phyloP scores from a whole-genome alignment of 148 eudicot species.

The Selenicereus undatus region DNA sequence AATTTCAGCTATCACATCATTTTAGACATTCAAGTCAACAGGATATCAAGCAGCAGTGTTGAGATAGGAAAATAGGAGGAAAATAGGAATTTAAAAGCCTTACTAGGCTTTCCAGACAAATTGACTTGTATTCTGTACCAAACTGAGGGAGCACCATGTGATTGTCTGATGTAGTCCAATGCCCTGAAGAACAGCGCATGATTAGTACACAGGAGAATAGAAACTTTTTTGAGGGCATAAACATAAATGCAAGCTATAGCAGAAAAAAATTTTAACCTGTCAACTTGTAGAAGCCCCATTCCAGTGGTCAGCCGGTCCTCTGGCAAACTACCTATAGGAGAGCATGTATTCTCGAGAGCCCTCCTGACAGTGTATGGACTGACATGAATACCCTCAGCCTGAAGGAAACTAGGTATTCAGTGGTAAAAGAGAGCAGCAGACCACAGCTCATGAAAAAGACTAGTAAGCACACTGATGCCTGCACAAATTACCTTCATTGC shows the following conservation, averaged over 20 bases:
- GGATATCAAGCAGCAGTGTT: neutral
- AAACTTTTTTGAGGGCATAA: neutral
- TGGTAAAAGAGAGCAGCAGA: neutral
- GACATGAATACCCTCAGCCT: slow-evolving; percentile 86
- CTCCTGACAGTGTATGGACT: slow-evolving; percentile 86
- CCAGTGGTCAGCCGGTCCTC: slow-evolving; percentile 90
- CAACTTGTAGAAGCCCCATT: slow-evolving; percentile 97
- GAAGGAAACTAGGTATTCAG: slow-evolving; percentile 21
- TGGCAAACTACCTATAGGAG: slow-evolving; percentile 62
- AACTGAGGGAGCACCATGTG: slow-evolving; percentile 52
- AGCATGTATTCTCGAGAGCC: slow-evolving; percentile 89
- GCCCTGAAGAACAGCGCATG: slow-evolving; percentile 51
- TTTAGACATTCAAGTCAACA: neutral
- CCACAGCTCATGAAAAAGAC: neutral
- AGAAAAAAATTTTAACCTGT: slow-evolving; percentile 54
- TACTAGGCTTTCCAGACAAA: slow-evolving; percentile 72
- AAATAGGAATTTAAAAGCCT: slow-evolving; percentile 26
- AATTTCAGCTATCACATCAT: no score
- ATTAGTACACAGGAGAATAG: neutral
- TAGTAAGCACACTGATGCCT: slow-evolving; percentile 19
- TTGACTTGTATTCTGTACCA: slow-evolving; percentile 71
- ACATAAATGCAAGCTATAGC: neutral
- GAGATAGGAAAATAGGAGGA: neutral
- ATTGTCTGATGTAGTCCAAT: slow-evolving; percentile 67
- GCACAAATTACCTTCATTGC: slow-evolving; percentile 78